Conservation (phyloP, 2,329 filamentous ascomycete species). For the Orbilia brochopaga region DNA sequence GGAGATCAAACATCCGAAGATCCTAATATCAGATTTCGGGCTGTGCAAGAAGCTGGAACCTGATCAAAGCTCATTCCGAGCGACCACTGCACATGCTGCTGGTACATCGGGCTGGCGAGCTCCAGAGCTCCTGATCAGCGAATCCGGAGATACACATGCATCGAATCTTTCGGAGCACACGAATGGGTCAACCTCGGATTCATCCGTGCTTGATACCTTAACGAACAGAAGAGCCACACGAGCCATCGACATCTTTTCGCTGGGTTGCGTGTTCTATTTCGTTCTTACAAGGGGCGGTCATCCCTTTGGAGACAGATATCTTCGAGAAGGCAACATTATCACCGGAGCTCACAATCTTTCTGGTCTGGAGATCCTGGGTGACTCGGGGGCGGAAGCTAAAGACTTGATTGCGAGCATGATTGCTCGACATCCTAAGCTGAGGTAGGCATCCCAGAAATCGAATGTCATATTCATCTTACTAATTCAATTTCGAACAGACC, state of each 20-base stretch:
- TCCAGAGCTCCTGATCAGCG: constrained; percentile 85
- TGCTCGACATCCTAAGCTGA: constrained; percentile 67
- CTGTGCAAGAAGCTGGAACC: constrained; percentile 96
- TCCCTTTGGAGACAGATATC: constrained; percentile 92
- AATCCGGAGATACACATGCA: constrained; percentile 65
- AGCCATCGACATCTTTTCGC: constrained; percentile 95
- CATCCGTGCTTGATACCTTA: constrained; percentile 65
- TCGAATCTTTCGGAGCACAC: constrained; percentile 52
- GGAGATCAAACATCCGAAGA: constrained; percentile 72
- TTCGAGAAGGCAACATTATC: constrained; percentile 96
- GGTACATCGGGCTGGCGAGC: constrained; percentile 97
- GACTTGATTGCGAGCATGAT: constrained; percentile 86
- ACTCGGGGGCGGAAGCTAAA: constrained; percentile 83
- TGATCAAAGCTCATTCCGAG: constrained; percentile 90
- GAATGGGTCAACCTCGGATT: constrained; percentile 65
- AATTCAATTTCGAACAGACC: constrained; percentile 61
- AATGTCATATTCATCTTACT: not conserved
- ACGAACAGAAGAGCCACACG: constrained; percentile 82
- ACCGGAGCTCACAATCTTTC: constrained; percentile 79
- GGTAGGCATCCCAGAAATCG: constrained; percentile 57
- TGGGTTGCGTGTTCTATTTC: constrained; percentile 98
- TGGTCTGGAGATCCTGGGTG: constrained; percentile 75
- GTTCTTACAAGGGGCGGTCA: constrained; percentile 92
- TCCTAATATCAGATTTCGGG: constrained; percentile 96
- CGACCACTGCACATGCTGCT: constrained; percentile 89